A percentile compares a stretch with the other conserved stretches of the same genome.
Conservation (phyloP, 2,329 filamentous ascomycete species). For the Cadophora luteo-olivacea region DNA sequence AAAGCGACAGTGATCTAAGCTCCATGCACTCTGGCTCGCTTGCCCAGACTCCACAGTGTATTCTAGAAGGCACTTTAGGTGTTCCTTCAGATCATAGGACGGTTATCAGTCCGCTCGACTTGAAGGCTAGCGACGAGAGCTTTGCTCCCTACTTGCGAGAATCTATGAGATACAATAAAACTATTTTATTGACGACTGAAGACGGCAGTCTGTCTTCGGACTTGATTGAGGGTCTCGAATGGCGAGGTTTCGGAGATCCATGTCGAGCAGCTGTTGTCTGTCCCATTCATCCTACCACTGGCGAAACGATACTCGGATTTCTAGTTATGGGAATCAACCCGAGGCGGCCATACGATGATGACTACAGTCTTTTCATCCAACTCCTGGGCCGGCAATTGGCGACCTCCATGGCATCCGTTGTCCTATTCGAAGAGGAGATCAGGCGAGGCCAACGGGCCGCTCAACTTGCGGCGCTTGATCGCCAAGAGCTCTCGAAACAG, state of each 20-base stretch:
- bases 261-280: constrained; percentile 77
- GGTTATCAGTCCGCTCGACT: constrained; percentile 67
- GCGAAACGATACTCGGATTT: constrained; percentile 77
- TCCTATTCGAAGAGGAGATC: constrained; percentile 85
- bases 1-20: constrained; percentile 72
- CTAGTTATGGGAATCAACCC: constrained; percentile 82
- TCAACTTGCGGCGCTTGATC: constrained; percentile 75
- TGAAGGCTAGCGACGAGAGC: constrained; percentile 72
- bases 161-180: constrained; percentile 72
- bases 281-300: constrained; percentile 77
- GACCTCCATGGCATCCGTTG: constrained; percentile 81
- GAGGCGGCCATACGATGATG: constrained; percentile 77
- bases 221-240: constrained; percentile 71
- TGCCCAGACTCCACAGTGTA: constrained; percentile 65
- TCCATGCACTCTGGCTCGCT: constrained; percentile 74
- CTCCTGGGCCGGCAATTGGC: constrained; percentile 77
- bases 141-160: constrained; percentile 80
- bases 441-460: constrained; percentile 75
- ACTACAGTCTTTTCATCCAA: constrained; percentile 80
- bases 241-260: constrained; percentile 74
- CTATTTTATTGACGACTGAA: constrained; percentile 71
- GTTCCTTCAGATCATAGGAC: constrained; percentile 68
- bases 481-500: constrained; percentile 78
- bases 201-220: constrained; percentile 68
- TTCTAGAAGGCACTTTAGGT: constrained; percentile 76